Percentiles rank a stretch among this genome's conserved stretches.
These are phyloP conservation scores for Radiomyces spectabilis DNA, from an alignment of 192 early-diverging fungal genomes.

Conservation along the genomic window DNA sequence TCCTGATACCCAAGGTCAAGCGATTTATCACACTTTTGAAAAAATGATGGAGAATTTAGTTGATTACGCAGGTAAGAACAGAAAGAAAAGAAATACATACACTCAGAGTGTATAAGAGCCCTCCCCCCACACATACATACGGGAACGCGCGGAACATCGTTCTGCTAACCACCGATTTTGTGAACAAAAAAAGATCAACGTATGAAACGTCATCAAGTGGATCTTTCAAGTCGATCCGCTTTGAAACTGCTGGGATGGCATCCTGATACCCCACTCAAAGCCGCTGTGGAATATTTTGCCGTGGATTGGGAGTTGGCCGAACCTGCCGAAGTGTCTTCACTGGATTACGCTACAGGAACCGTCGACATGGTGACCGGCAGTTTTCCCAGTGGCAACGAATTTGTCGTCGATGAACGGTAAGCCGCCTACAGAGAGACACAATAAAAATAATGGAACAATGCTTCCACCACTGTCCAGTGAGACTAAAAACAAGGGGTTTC, in stretches of 20 bases:
- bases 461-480: no score
- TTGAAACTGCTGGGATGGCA: conserved; percentile 22
- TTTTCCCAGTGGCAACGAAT: conserved; percentile 20
- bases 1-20: neutral
- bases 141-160: no score
- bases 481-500: no score
- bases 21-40: conserved; percentile 5
- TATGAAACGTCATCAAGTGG: conserved; percentile 11
- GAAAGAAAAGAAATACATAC: neutral
- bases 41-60: neutral
- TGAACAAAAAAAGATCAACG: conserved; percentile 8
- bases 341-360: conserved; percentile 23
- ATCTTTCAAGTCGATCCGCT: conserved; percentile 26
- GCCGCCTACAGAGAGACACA: no score
- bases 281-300: conserved; percentile 28
- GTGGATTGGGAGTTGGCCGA: conserved; percentile 29
- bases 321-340: conserved; percentile 21
- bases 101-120: no score
- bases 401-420: conserved; percentile 30
- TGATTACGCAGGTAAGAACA: conserved; percentile 19
- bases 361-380: conserved; percentile 9
- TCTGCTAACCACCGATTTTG: no score
- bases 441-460: no score
- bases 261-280: conserved; percentile 12
- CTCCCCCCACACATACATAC: no score